Conservation (phyloP, 1,284 basidiomycete species). For the Moniliella sp. region DNA sequence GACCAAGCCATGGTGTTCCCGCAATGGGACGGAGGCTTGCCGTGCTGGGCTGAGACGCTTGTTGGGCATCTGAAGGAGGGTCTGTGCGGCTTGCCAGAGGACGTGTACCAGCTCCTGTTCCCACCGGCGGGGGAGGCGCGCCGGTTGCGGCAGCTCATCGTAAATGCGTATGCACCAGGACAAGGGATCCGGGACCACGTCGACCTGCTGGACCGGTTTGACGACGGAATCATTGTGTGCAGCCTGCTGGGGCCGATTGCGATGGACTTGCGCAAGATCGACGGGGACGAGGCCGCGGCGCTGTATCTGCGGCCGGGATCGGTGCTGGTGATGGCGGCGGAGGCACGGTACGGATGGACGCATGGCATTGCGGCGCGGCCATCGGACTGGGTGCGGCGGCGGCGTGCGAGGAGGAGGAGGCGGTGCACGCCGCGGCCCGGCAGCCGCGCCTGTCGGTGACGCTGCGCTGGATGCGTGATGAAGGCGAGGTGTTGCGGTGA, state of each 20-base stretch:
- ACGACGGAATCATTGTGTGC: constrained; percentile 21
- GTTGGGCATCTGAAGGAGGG: too few relatives aligned
- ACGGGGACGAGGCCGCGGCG: background rate
- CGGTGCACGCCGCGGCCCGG: background rate
- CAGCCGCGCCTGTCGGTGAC: constrained; percentile 12
- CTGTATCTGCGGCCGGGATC: constrained; percentile 35
- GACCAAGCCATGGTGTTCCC: too few relatives aligned
- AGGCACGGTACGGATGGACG: constrained; percentile 36
- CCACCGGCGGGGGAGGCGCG: background rate
- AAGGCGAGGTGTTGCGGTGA: constrained; percentile 14
- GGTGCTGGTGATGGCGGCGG: constrained; percentile 34
- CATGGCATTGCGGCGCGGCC: constrained; percentile 35
- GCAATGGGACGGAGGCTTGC: too few relatives aligned
- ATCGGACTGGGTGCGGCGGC: constrained; percentile 5
- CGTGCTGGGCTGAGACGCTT: too few relatives aligned
- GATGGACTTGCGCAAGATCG: constrained; percentile 10
- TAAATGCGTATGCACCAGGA: constrained; percentile 37
- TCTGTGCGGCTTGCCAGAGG: too few relatives aligned
- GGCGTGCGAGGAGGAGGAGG: background rate
- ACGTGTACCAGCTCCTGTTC: constrained; percentile 2
- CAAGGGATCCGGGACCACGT: constrained; percentile 37
- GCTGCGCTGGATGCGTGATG: constrained; percentile 12
- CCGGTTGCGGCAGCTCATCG: constrained; percentile 22
- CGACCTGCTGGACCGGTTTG: constrained; percentile 37
- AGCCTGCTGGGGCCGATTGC: constrained; percentile 11